Conservation (phyloP, 2,329 filamentous ascomycete species). For the Cordyceps pruinosa region DNA sequence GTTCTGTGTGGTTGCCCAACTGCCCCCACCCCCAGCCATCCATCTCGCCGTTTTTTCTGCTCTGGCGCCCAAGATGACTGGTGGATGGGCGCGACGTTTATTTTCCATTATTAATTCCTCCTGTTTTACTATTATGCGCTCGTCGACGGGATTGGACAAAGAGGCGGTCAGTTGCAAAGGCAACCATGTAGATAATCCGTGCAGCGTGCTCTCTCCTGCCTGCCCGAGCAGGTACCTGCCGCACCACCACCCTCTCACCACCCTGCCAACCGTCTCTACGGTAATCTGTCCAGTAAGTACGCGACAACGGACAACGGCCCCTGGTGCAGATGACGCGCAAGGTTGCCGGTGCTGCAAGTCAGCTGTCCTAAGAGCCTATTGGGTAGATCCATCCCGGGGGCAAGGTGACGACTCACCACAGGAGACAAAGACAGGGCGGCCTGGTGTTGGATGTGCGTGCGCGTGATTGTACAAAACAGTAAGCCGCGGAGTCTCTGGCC, state of each 20-base stretch:
- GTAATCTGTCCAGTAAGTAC: not conserved
- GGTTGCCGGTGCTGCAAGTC: conserved; percentile 5
- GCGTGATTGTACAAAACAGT: conserved; percentile 6
- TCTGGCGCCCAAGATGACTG: not conserved
- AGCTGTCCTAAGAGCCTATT: not conserved
- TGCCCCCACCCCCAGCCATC: conserved; percentile 13
- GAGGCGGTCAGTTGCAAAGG: not conserved
- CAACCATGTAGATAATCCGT: conserved; percentile 1
- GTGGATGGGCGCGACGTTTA: not conserved
- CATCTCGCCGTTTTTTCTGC: conserved; percentile 4
- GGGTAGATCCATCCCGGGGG: not conserved
- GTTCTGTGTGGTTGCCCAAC: conserved; percentile 11
- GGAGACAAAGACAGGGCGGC: not conserved
- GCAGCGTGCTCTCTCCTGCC: not conserved
- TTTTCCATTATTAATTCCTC: not conserved
- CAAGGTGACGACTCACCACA: conserved; percentile 4
- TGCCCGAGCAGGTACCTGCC: not conserved
- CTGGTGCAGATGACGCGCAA: conserved; percentile 5
- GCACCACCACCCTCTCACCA: not conserved
- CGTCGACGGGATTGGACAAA: not conserved
- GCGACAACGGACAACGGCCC: conserved; percentile 1
- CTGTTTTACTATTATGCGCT: not conserved
- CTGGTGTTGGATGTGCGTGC: not conserved
- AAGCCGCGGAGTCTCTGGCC: not conserved
- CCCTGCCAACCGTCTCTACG: not conserved